Base-by-base conservation (phyloP, 1,284 basidiomycete species). In the Microbotryomycetes sp. region DNA sequence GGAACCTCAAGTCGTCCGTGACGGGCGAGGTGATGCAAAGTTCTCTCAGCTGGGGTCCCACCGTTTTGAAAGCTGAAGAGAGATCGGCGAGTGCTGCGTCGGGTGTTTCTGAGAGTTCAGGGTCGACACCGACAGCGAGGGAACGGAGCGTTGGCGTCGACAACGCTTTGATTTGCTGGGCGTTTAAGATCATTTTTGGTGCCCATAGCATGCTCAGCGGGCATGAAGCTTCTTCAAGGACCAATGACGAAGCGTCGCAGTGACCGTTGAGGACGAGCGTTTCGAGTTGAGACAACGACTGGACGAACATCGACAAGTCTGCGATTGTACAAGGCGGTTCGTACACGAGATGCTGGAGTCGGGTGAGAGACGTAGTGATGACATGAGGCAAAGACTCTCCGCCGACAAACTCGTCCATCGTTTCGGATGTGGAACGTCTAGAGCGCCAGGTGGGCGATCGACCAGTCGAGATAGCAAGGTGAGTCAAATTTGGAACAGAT, bases 151-250 rank as follows among this genome's bases (percentile, higher is more conserved):
- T 23, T 4, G 19, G 4, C 26, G 62, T 28, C 25, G 30, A 52
- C 3, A 65, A 50, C 0, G 36, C 15, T 6, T 46, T 32, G 36
- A 65, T 56, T 4, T 62, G 48, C 2, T n/a, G 3, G 5, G 49
- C 26, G 4, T n/a, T 28, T n/a, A 62, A 29, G 3, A 46, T 25
- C 3, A 54, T 52, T 2, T 45, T 53, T 4, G 63, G 63, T 1
- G 45, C 14, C 63, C 63, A 65, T 4, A 65, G 49, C 36, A 42
- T 19, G 7, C 63, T 59, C 12, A 49, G 54, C 1, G 59, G 54
- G 1, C 28, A 16, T 22, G 54, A 29, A 2, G 57, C 45, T 9
- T 47, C 45, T 2, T n/a, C n/a, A 7, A 32, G 31, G 42, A 54
- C 42, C 6, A 1, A 12, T 26, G 15, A 15, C 2, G 19, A 1